Percentiles rank a stretch among this genome's conserved stretches.
Evolutionary conservation across 1,284 basidiomycete genomes (phyloP).

Genomic region (Limonomyces culmigenus): DNA sequence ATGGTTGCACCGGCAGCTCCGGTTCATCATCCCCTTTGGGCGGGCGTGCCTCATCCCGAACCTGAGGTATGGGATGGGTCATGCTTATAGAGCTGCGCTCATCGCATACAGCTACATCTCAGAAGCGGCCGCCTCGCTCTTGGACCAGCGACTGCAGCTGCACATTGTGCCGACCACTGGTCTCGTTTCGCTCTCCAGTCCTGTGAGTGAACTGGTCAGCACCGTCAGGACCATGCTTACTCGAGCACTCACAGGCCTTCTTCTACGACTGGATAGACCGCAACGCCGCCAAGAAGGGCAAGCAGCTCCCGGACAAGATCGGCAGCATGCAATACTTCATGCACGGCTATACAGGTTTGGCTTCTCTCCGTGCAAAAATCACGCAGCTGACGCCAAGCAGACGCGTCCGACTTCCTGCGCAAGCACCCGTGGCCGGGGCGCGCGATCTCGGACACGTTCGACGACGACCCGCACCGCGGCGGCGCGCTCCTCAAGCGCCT

Average conservation of each 20-base stretch:
- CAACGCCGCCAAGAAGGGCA: constrained; percentile 63
- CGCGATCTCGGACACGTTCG: constrained; percentile 68
- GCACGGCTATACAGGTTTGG: constrained; percentile 60
- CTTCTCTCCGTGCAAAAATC: constrained; percentile 1
- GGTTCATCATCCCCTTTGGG: constrained; percentile 77
- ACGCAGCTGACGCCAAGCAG: constrained; percentile 25
- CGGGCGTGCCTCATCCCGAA: constrained; percentile 76
- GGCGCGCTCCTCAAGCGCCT: constrained; percentile 47
- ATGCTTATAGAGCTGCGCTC: background rate
- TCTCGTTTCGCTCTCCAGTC: constrained; percentile 67
- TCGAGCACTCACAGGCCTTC: constrained; percentile 37
- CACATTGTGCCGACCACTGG: constrained; percentile 79
- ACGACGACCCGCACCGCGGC: constrained; percentile 61
- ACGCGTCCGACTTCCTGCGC: constrained; percentile 76
- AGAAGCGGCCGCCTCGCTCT: constrained; percentile 73
- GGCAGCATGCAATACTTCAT: constrained; percentile 85
- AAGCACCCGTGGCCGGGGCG: constrained; percentile 81
- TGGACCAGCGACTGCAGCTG: constrained; percentile 61
- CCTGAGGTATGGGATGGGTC: constrained; percentile 33
- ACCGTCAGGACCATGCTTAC: constrained; percentile 3
- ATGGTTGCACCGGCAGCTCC: constrained; percentile 76
- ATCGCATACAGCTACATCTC: constrained; percentile 36
- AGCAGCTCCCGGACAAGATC: constrained; percentile 68
- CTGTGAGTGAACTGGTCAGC: too few species aligned
- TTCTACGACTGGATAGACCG: constrained; percentile 83